Conservation (phyloP, 768 basidiomycete species). For the Leccinum incarnatum region DNA sequence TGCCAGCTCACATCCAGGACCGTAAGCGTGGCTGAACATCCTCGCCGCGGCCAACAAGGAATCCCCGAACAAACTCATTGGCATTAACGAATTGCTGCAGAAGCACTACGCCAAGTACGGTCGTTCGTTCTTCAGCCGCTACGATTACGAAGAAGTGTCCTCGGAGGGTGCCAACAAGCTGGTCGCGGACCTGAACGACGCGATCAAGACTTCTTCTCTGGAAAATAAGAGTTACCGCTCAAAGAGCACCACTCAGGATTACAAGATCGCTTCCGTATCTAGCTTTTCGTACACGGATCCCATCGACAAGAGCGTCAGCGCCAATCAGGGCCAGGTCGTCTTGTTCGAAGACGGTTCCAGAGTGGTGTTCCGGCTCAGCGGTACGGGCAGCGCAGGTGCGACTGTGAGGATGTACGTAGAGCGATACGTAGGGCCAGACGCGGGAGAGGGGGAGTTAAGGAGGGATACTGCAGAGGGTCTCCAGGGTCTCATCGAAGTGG, state of each 20-base stretch:
- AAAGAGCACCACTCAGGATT: constrained; percentile 61
- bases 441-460: constrained; percentile 60
- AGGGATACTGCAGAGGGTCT: constrained; percentile 85
- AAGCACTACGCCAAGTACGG: constrained; percentile 92
- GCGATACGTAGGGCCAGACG: constrained; percentile 74
- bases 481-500: constrained; percentile 94
- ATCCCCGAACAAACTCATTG: constrained; percentile 71
- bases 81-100: constrained; percentile 88
- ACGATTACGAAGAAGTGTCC: constrained; percentile 98
- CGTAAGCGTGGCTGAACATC: constrained; percentile 93
- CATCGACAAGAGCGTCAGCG: constrained; percentile 90
- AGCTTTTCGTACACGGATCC: constrained; percentile 98
- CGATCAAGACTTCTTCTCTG: constrained; percentile 66
- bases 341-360: constrained; percentile 89
- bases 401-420: constrained; percentile 97
- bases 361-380: constrained; percentile 93
- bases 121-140: constrained; percentile 97
- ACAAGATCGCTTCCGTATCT: constrained; percentile 73
- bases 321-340: constrained; percentile 95
- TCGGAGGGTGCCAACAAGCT: constrained; percentile 87
- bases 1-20: constrained; percentile 1
- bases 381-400: constrained; percentile 94
- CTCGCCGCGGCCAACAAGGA: constrained; percentile 83
- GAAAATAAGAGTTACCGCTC: constrained; percentile 66
- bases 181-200: constrained; percentile 72